Conservation (phyloP, 2,329 filamentous ascomycete genomes). For the Diaporthe australafricana region DNA sequence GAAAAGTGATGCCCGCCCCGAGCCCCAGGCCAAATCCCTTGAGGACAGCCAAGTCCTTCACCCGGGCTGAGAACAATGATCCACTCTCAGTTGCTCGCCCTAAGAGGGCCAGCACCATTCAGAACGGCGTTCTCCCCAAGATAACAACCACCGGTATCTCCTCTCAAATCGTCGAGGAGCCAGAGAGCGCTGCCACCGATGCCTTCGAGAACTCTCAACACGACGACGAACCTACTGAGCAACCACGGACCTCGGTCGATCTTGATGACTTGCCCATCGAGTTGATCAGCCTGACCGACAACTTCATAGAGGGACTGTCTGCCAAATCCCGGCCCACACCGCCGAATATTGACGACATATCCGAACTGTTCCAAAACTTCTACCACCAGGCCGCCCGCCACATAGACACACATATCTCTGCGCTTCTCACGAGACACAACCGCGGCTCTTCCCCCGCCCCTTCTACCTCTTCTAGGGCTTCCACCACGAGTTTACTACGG, state of each 20-base stretch:
- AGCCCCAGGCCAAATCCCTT: slow-evolving; percentile 41
- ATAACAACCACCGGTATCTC: slow-evolving; percentile 26
- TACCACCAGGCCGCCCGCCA: slow-evolving; percentile 84
- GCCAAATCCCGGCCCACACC: slow-evolving; percentile 89
- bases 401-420: slow-evolving; percentile 87
- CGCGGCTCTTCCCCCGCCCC: slow-evolving; percentile 72
- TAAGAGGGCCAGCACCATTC: slow-evolving; percentile 61
- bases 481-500: slow-evolving; percentile 67
- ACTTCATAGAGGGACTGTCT: slow-evolving; percentile 90
- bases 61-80: slow-evolving; percentile 36
- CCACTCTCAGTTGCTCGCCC: slow-evolving; percentile 41
- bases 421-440: slow-evolving; percentile 79
- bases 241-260: slow-evolving; percentile 70
- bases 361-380: slow-evolving; percentile 93
- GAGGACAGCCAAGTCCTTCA: slow-evolving; percentile 45
- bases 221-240: slow-evolving; percentile 59
- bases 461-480: slow-evolving; percentile 65
- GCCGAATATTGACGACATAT: slow-evolving; percentile 83
- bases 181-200: slow-evolving; percentile 50
- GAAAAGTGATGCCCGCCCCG: slow-evolving; percentile 36
- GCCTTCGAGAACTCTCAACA: slow-evolving; percentile 62
- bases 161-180: slow-evolving; percentile 38
- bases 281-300: slow-evolving; percentile 89
- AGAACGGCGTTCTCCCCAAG: slow-evolving; percentile 51
- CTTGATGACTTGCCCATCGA: slow-evolving; percentile 95